Percentiles rank a stretch among this genome's conserved stretches.
Conservation (phyloP, 441 rosid genomes). For the Bocquillonia castaneifolia region DNA sequence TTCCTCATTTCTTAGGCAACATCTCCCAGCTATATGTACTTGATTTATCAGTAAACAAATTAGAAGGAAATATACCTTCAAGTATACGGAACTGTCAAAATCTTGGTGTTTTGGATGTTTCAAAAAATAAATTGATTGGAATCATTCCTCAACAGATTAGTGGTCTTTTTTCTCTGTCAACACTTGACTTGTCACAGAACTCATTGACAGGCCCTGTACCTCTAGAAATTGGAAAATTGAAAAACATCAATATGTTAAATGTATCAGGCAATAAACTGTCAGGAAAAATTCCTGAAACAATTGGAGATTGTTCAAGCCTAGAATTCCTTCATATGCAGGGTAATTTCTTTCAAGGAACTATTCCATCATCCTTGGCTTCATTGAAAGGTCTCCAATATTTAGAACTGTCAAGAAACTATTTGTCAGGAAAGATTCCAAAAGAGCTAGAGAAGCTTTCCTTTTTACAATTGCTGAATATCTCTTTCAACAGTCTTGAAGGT, state of each 20-base stretch:
- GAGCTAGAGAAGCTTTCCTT: background rate
- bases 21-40: background rate
- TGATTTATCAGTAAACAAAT: background rate
- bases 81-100: background rate
- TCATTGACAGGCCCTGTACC: background rate
- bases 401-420: constrained; percentile 25
- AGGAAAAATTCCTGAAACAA: constrained; percentile 17
- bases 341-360: constrained; percentile 22
- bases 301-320: constrained; percentile 18
- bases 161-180: background rate
- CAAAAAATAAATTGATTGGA: constrained; percentile 14
- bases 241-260: background rate
- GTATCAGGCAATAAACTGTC: constrained; percentile 13
- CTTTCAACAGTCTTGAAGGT: constrained; percentile 9
- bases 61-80: constrained; percentile 14
- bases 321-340: background rate
- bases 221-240: background rate
- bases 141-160: background rate
- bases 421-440: constrained; percentile 17
- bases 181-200: constrained; percentile 23
- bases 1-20: constrained; percentile 31
- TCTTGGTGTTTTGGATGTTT: background rate
- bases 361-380: constrained; percentile 21
- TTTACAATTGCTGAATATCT: constrained; percentile 4
- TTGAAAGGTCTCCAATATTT: constrained; percentile 10